Conservation (phyloP, 2,329 filamentous ascomycete species). For the Clonostachys rhizophaga region DNA sequence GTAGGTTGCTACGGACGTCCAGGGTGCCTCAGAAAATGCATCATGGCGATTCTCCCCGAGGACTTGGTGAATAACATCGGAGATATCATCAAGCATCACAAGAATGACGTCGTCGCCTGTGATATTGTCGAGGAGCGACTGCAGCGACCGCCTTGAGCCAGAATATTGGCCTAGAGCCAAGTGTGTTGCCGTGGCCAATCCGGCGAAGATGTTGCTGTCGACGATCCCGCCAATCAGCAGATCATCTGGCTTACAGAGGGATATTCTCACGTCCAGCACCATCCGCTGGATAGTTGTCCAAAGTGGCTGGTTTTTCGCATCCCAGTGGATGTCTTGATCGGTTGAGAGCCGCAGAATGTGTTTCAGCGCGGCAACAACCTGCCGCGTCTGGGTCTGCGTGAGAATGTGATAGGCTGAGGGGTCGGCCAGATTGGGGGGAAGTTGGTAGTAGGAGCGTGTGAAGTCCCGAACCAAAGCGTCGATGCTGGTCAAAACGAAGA, state of each 20-base stretch:
- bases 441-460: constrained; percentile 24
- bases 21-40: constrained; percentile 16
- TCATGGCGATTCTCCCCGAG: constrained; percentile 3
- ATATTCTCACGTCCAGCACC: constrained; percentile 15
- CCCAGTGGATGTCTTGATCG: background rate
- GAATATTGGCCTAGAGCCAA: constrained; percentile 15
- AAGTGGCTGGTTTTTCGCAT: constrained; percentile 10
- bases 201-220: constrained; percentile 19
- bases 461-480: constrained; percentile 20
- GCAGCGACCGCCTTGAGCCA: constrained; percentile 15
- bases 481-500: constrained; percentile 19
- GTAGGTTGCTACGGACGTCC: constrained; percentile 18
- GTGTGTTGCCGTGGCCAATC: constrained; percentile 21
- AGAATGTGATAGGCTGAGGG: constrained; percentile 23
- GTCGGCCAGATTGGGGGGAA: constrained; percentile 19
- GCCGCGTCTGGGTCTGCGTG: constrained; percentile 21
- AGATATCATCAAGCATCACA: constrained; percentile 17
- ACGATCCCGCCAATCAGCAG: constrained; percentile 25
- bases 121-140: constrained; percentile 11
- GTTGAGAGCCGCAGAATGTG: constrained; percentile 11
- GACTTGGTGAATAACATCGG: constrained; percentile 9
- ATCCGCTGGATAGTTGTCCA: constrained; percentile 18
- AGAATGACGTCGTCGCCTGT: constrained; percentile 17
- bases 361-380: constrained; percentile 14
- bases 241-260: constrained; percentile 22